Base-by-base conservation (phyloP, 805 yeast species). In the Yamadazyma insecticola region DNA sequence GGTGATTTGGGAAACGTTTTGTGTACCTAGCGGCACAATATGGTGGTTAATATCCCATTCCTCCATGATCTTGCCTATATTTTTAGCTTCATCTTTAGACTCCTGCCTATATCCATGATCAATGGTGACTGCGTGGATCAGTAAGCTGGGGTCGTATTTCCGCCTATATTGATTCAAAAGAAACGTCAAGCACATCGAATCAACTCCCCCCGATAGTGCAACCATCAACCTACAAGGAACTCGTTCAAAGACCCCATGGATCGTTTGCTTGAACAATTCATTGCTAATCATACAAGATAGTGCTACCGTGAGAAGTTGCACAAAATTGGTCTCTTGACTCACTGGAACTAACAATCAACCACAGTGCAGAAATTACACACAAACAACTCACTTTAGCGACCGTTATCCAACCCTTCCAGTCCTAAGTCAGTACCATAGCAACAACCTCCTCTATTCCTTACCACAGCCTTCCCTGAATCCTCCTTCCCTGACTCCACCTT, bases 171-270 rank as follows among this genome's bases (percentile, higher is more conserved):
- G 51, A 1, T 59, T 38, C 4, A 79, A 50, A 13, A 81, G 56
- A 40, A 69, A 68, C 0, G 82, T 64, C 26, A 84, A 51, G 10
- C 83, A 78, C 76, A 83, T 77, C 1, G 92, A 83, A 48, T 84
- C 94, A 0, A 80, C 87, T 1, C 94, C 94, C 1, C 95, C 95
- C 11, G 87, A 78, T 1, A 84, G 67, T 0, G 88, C 87, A 12
- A 84, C 52, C 4, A 65, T 74, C 0, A 75, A 35, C 18, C 39
- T 48, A 5, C 32, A 24, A 4, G 70, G 71, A 5, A 44, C 10
- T 3, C 15, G 16, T n/a, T 18, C n/a, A 15, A 5, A 13, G 12
- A 5, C 10, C 11, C 16, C 16, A 4, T 15, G 4, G 4, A 49
- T 35, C 34, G 51, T 47, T 2, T 23, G 30, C 8, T 32, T 23